Conservation (phyloP, 2,329 filamentous ascomycete species). For the Fusarium buharicum region DNA sequence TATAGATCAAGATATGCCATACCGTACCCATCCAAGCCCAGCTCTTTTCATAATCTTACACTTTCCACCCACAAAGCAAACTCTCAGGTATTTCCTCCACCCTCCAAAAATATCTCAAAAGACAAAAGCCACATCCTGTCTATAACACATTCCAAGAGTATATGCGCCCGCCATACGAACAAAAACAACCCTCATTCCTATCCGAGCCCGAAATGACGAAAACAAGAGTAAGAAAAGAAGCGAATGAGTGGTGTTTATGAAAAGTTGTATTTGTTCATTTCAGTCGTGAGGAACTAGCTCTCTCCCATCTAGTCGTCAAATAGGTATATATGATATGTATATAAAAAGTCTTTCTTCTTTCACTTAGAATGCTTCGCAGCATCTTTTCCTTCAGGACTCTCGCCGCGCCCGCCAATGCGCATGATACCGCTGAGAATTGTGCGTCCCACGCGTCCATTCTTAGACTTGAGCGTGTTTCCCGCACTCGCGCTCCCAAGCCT, state of each 20-base stretch:
- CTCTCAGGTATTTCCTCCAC: too few relatives aligned
- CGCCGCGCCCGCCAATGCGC: constrained; percentile 55
- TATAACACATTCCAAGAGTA: not conserved
- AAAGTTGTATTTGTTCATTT: constrained; percentile 35
- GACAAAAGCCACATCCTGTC: not conserved
- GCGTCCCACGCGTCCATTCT: constrained; percentile 55
- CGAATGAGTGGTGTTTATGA: constrained; percentile 5
- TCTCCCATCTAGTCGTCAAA: constrained; percentile 26
- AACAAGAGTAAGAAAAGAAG: not conserved
- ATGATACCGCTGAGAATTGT: constrained; percentile 58
- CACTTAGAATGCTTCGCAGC: constrained; percentile 23
- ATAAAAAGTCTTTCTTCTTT: constrained; percentile 6
- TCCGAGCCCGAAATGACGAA: not conserved
- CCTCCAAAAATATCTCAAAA: too few relatives aligned
- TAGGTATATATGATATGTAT: constrained; percentile 24
- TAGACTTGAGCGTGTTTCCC: constrained; percentile 49
- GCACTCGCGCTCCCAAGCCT: constrained; percentile 47
- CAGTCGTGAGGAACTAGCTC: constrained; percentile 31
- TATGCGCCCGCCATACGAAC: constrained; percentile 1
- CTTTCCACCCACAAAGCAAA: too few relatives aligned
- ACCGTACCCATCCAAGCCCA: not conserved
- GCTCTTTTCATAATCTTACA: not conserved
- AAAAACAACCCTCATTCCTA: not conserved
- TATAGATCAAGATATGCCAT: not conserved
- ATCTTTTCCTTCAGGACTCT: constrained; percentile 54